Evolutionary conservation across 2,329 filamentous ascomycete species (phyloP).

Genomic region (Didymella exigua): DNA sequence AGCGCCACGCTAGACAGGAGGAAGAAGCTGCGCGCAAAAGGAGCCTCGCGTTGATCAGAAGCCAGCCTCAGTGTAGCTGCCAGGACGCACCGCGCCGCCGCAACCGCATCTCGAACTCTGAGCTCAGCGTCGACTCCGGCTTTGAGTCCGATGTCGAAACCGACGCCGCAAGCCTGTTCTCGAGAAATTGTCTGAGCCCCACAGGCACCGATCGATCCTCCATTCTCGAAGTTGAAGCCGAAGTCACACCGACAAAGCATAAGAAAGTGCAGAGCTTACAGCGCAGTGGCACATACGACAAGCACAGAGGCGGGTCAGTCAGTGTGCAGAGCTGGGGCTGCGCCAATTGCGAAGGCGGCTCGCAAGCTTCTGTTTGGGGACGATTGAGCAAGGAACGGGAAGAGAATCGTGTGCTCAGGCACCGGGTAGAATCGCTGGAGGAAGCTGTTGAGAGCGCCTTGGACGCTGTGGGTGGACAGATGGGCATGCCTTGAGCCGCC

Average conservation of each 20-base stretch:
- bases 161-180: constrained; percentile 51
- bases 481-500: constrained; percentile 16
- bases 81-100: constrained; percentile 29
- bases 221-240: constrained; percentile 42
- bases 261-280: constrained; percentile 41
- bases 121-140: constrained; percentile 59
- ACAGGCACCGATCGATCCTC: constrained; percentile 44
- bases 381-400: constrained; percentile 58
- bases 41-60: constrained; percentile 38
- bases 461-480: constrained; percentile 54
- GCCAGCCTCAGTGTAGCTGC: constrained; percentile 26
- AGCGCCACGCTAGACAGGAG: constrained; percentile 41
- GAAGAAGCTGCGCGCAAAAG: constrained; percentile 45
- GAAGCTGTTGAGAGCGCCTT: constrained; percentile 62
- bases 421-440: constrained; percentile 60
- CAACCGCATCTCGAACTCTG: constrained; percentile 45
- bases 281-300: constrained; percentile 44
- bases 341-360: constrained; percentile 45
- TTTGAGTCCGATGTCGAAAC: constrained; percentile 65
- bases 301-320: constrained; percentile 50
- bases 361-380: constrained; percentile 57
- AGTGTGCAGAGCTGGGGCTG: constrained; percentile 41
- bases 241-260: constrained; percentile 37
- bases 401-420: constrained; percentile 61
- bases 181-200: constrained; percentile 47